Percentiles rank a stretch among this genome's conserved stretches.
Evolutionary conservation across 2,329 filamentous ascomycete species (phyloP).

Genomic region (Metarhizium brunneum): DNA sequence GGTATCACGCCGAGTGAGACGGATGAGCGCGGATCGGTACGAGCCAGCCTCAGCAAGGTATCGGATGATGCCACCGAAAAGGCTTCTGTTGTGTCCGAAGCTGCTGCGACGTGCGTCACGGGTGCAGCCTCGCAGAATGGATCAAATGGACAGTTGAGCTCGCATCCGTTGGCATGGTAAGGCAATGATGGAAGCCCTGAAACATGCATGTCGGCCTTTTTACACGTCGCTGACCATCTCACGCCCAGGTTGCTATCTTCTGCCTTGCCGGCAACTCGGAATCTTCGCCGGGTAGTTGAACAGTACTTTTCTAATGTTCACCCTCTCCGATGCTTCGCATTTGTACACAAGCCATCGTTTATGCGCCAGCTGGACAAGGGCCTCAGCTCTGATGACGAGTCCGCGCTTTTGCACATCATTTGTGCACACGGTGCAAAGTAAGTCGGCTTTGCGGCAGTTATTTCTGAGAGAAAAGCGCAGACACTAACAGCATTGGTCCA

Average conservation of each 20-base stretch:
- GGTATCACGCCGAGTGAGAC: not conserved
- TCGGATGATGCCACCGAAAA: not conserved
- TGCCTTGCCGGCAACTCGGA: conserved; percentile 22
- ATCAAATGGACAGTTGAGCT: not conserved
- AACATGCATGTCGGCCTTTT: not conserved
- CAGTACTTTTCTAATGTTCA: conserved; percentile 31
- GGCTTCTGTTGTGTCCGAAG: conserved; percentile 1
- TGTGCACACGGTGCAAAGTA: conserved; percentile 30
- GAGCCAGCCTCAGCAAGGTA: not conserved
- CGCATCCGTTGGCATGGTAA: conserved; percentile 5
- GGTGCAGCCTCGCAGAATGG: not conserved
- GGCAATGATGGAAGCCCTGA: not conserved
- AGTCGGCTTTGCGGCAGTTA: not conserved
- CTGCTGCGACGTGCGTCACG: not conserved
- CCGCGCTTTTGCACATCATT: conserved; percentile 25
- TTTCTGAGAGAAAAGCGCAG: too few species aligned
- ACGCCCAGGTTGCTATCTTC: conserved; percentile 22
- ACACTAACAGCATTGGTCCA: conserved; percentile 8
- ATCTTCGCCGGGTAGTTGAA: conserved; percentile 26
- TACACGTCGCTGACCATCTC: not conserved
- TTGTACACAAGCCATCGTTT: conserved; percentile 30
- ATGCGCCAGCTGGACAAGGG: conserved; percentile 28
- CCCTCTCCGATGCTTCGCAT: conserved; percentile 29
- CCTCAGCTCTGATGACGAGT: conserved; percentile 25
- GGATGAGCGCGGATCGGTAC: not conserved